A percentile compares a stretch with the other conserved stretches of the same genome.
phyloP scores from a whole-genome alignment of 2,329 filamentous ascomycete genomes.

The Diaporthe capsici region DNA sequence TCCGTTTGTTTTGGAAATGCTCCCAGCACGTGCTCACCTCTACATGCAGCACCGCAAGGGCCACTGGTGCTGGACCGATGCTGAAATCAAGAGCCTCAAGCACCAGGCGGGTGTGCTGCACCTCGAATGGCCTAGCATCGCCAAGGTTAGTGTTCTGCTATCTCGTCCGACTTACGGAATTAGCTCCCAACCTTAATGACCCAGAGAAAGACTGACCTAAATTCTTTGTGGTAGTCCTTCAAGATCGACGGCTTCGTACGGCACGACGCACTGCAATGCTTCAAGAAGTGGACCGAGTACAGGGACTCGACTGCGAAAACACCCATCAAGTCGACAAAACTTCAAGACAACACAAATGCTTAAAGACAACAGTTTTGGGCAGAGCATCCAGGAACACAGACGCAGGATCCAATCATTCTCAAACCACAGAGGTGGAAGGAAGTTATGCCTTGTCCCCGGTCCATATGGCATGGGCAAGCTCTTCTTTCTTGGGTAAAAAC shows the following conservation, averaged over 20 bases:
- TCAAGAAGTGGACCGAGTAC: not conserved
- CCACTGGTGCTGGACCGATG: not conserved
- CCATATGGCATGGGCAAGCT: too few species aligned
- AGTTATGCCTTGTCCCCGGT: not conserved
- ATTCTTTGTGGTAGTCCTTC: not conserved
- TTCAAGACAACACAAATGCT: not conserved
- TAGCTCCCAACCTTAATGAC: not conserved
- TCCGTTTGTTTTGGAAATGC: not conserved
- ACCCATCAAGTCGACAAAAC: not conserved
- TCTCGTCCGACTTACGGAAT: not conserved
- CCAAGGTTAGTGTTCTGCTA: not conserved
- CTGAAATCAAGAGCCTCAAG: not conserved
- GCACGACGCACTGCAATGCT: not conserved
- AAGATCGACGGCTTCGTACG: not conserved
- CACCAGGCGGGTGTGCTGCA: not conserved
- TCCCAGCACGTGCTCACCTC: not conserved
- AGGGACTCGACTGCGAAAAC: not conserved
- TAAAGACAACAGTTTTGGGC: not conserved
- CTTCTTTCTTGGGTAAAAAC: too few species aligned
- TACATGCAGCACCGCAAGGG: not conserved
- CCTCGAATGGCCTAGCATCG: not conserved
- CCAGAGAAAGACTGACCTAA: not conserved
- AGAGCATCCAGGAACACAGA: too few species aligned
- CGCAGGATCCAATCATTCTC: not conserved
- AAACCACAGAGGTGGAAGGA: not conserved